A percentile compares a stretch with the other conserved stretches of the same genome.
Conservation (phyloP, 139 green algal species). For the Coccomyxa sp. region DNA sequence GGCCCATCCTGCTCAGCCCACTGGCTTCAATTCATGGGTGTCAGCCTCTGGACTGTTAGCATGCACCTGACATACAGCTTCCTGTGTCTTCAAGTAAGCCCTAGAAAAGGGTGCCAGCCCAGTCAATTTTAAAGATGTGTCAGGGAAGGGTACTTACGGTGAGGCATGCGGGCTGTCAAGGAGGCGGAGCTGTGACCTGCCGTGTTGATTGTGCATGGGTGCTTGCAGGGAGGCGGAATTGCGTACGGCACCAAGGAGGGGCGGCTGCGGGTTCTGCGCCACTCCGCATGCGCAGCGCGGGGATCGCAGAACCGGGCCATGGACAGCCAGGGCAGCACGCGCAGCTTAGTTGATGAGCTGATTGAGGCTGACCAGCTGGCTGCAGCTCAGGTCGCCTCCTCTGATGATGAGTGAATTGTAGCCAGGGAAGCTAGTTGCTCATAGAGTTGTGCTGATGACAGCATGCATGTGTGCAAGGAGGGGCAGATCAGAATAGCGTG, state of each 20-base stretch:
- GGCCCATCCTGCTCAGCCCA: too few species aligned
- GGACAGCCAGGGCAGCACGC: background rate
- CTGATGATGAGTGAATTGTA: too few species aligned
- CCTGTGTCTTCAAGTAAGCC: background rate
- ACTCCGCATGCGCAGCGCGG: background rate
- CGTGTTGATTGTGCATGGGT: slow-evolving; percentile 41
- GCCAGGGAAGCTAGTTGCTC: too few species aligned
- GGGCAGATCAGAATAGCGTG: too few species aligned
- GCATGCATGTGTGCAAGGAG: too few species aligned
- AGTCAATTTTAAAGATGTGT: background rate
- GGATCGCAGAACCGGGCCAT: background rate
- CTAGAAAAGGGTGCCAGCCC: background rate
- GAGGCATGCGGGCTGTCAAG: slow-evolving; percentile 44
- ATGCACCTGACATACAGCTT: background rate
- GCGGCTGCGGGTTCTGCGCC: slow-evolving; percentile 49
- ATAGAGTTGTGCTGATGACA: too few species aligned
- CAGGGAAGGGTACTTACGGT: background rate
- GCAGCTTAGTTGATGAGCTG: slow-evolving; percentile 12
- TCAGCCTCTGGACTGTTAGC: background rate
- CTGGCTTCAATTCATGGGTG: background rate
- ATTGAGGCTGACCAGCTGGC: slow-evolving; percentile 7
- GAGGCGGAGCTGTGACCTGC: slow-evolving; percentile 84
- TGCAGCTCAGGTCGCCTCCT: too few species aligned
- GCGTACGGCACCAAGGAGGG: slow-evolving; percentile 94
- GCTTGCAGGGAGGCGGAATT: slow-evolving; percentile 67